A percentile compares a stretch with the other conserved stretches of the same genome.
phyloP scores from a whole-genome alignment of 2,329 filamentous ascomycete genomes.

The Ophiocordyceps camponoti-leonardi region DNA sequence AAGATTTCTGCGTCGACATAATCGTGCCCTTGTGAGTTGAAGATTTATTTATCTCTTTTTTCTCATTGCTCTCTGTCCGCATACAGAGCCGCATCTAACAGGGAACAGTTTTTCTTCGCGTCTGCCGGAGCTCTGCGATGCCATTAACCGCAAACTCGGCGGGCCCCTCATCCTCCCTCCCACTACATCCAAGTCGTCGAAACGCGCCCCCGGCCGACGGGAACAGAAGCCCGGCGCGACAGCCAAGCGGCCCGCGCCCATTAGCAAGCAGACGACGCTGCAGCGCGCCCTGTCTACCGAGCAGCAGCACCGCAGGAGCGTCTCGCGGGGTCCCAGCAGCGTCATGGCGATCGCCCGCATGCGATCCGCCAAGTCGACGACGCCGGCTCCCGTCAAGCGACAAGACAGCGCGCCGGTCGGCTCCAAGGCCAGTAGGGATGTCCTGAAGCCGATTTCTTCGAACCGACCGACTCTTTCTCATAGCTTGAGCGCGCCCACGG shows the following conservation, averaged over 20 bases:
- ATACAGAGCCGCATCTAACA: conserved; percentile 15
- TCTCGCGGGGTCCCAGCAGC: conserved; percentile 37
- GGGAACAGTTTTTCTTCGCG: conserved; percentile 49
- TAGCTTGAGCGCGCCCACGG: conserved; percentile 29
- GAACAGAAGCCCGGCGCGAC: conserved; percentile 34
- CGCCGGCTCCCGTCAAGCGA: conserved; percentile 45
- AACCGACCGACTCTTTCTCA: conserved; percentile 21
- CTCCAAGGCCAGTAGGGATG: conserved; percentile 29
- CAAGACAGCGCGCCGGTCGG: conserved; percentile 46
- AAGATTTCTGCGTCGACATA: conserved; percentile 65
- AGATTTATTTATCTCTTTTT: background rate
- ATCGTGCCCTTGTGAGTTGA: conserved; percentile 55
- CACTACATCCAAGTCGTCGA: conserved; percentile 30
- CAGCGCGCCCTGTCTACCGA: conserved; percentile 47
- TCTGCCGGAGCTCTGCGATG: conserved; percentile 52
- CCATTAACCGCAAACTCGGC: conserved; percentile 59
- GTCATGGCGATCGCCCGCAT: conserved; percentile 47
- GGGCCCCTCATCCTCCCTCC: conserved; percentile 46
- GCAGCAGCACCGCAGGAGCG: conserved; percentile 31
- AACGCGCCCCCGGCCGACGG: conserved; percentile 21
- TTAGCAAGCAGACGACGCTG: conserved; percentile 32
- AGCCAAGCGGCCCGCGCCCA: conserved; percentile 26
- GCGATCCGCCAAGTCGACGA: conserved; percentile 49
- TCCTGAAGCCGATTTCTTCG: conserved; percentile 17
- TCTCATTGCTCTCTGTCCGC: background rate